Base-by-base conservation (phyloP, 2,329 filamentous ascomycete species). In the Ascochyta clinopodiicola region DNA sequence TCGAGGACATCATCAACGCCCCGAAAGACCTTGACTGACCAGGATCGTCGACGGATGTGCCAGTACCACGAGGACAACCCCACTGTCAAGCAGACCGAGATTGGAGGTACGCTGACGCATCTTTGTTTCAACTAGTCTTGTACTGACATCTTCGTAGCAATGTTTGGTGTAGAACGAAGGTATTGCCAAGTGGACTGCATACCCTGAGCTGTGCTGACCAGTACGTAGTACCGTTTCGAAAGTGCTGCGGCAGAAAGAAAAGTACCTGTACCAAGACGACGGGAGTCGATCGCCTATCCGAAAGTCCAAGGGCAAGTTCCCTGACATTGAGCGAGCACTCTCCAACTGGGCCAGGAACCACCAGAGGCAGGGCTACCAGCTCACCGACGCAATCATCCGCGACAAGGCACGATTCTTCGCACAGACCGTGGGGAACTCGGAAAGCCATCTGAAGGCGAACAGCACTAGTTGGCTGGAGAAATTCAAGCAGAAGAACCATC, bases 101-200 rank as follows among this genome's bases (percentile, higher is more conserved):
- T 99, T 77, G 95, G 95, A 78, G 85, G 88, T 90, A 80, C 75
- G 85, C 74, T 49, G 38, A 36, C 12, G 40, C 21, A 9, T 31
- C 46, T n/a, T 39, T 43, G 50, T 29, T 8, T 10, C 42, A 38
- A 21, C 13, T 24, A 46, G 29, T 24, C 24, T 15, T 38, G 51
- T 46, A 65, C 77, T 80, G 61, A 78, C 68, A 17, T 43, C 56
- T 52, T 37, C 50, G 31, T 65, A 90, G 89, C 88, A 56, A 87
- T 92, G 73, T 99, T 99, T 78, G 94, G 93, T 32, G 95, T 99
- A 47, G 95, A 99, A 79, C 83, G 95, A 88, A 98, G 95, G 95
- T 98, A 87, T 44, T 36, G 51, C 43, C 51, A 44, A 39, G 53
- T 48, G 35, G 19, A 35, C 38, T 40, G 8, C 37, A 44, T 65